These are phyloP conservation scores for Paramecium sexaurelia DNA, from an alignment of 73 alveolate genomes.

Conservation along the genomic window DNA sequence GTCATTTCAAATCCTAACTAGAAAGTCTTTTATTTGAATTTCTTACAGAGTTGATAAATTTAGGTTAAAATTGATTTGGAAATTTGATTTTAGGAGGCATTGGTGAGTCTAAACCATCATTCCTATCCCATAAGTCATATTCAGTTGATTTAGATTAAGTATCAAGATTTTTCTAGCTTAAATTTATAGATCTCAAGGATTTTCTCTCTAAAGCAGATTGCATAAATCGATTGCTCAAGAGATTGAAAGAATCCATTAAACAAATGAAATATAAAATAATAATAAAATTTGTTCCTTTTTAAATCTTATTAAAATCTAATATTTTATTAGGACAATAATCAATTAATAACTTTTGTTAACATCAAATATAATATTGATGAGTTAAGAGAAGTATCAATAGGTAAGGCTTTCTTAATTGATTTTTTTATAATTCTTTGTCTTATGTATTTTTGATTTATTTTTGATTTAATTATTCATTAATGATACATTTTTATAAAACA, in stretches of 20 bases:
- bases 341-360: not conserved
- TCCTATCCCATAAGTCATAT: not conserved
- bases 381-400: not conserved
- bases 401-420: not conserved
- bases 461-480: not conserved
- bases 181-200: not conserved
- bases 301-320: not conserved
- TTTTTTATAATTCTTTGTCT: not conserved
- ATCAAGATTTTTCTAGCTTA: not conserved
- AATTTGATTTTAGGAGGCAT: not conserved
- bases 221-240: not conserved
- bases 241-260: not conserved
- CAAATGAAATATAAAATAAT: not conserved
- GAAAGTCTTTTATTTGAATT: not conserved
- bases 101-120: constrained; percentile 5
- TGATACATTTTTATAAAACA: not conserved
- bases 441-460: not conserved
- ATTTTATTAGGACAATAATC: not conserved
- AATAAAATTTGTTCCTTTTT: not conserved
- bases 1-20: not conserved
- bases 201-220: not conserved
- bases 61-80: not conserved
- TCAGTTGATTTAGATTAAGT: not conserved
- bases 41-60: not conserved
- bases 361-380: not conserved